phyloP scores from a whole-genome alignment of 768 basidiomycete species.

The Auricularia auricula-judae region DNA sequence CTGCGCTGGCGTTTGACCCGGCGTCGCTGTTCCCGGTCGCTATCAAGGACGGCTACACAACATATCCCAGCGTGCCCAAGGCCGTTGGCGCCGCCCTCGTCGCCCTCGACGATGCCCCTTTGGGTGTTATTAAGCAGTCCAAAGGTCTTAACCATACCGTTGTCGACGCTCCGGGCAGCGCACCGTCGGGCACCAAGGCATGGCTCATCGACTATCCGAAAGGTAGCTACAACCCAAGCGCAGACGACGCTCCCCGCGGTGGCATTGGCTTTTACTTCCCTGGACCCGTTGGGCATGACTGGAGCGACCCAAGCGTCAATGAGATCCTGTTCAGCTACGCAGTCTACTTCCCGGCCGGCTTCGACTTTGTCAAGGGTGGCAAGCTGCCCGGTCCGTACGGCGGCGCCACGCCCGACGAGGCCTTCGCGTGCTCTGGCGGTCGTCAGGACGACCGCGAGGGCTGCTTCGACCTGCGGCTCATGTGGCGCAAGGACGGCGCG shows the following conservation, averaged over 20 bases:
- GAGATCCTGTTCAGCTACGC: not conserved
- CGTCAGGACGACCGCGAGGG: slow-evolving; percentile 40
- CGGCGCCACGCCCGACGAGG: slow-evolving; percentile 36
- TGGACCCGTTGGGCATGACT: slow-evolving; percentile 46
- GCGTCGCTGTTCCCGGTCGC: slow-evolving; percentile 32
- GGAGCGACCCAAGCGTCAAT: slow-evolving; percentile 30
- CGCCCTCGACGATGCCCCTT: slow-evolving; percentile 32
- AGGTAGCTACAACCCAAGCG: slow-evolving; percentile 46
- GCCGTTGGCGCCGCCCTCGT: slow-evolving; percentile 17
- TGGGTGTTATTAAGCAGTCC: slow-evolving; percentile 29
- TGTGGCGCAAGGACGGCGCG: slow-evolving; percentile 51
- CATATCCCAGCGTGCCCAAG: slow-evolving; percentile 21
- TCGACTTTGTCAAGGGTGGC: slow-evolving; percentile 53
- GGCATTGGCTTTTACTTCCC: slow-evolving; percentile 69
- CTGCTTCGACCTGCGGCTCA: slow-evolving; percentile 58
- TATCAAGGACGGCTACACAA: slow-evolving; percentile 31
- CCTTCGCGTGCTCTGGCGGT: slow-evolving; percentile 57
- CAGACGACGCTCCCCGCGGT: slow-evolving; percentile 29
- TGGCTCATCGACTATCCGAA: slow-evolving; percentile 44
- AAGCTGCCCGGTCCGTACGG: slow-evolving; percentile 66
- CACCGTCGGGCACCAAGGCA: slow-evolving; percentile 26
- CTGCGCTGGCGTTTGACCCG: slow-evolving; percentile 11
- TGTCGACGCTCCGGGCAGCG: slow-evolving; percentile 30
- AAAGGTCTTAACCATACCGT: slow-evolving; percentile 28
- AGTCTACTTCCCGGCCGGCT: slow-evolving; percentile 25